Conservation (phyloP, 2,329 filamentous ascomycete genomes). For the Calonectria pauciramosa region DNA sequence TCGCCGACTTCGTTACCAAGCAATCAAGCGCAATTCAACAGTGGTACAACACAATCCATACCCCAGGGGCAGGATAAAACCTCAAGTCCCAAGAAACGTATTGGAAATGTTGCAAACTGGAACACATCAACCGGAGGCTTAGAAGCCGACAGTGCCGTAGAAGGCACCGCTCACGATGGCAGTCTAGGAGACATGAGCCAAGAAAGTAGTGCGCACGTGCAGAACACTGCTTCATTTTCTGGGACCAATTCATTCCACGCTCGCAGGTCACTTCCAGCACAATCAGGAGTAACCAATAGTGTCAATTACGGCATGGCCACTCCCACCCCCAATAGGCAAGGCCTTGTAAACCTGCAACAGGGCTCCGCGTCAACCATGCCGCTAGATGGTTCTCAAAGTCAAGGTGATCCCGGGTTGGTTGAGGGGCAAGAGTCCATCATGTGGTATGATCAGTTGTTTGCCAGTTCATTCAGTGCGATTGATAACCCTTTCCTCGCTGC, state of each 20-base stretch:
- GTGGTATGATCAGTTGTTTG: conserved; percentile 53
- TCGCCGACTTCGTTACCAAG: conserved; percentile 17
- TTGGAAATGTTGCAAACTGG: neutral
- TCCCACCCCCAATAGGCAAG: neutral
- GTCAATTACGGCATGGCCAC: neutral
- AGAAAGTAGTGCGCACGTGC: neutral
- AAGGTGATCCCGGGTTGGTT: conserved; percentile 29
- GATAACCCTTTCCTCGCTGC: conserved; percentile 51
- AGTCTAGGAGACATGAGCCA: neutral
- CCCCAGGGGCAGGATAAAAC: neutral
- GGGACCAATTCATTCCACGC: neutral
- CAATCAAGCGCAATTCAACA: neutral
- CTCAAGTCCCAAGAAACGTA: conserved; percentile 13
- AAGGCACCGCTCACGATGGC: neutral
- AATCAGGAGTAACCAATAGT: neutral
- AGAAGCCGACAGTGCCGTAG: neutral
- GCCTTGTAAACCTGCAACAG: neutral
- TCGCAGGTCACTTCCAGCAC: neutral
- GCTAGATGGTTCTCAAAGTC: neutral
- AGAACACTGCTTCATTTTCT: neutral
- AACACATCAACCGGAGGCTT: neutral
- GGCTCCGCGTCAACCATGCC: neutral
- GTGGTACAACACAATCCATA: neutral
- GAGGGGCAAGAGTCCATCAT: conserved; percentile 53
- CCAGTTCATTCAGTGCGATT: conserved; percentile 50